Evolutionary conservation across 2,329 filamentous ascomycete species (phyloP), one percentile per base, ranked within the genome.

Genomic region (Saccharata proteae): DNA sequence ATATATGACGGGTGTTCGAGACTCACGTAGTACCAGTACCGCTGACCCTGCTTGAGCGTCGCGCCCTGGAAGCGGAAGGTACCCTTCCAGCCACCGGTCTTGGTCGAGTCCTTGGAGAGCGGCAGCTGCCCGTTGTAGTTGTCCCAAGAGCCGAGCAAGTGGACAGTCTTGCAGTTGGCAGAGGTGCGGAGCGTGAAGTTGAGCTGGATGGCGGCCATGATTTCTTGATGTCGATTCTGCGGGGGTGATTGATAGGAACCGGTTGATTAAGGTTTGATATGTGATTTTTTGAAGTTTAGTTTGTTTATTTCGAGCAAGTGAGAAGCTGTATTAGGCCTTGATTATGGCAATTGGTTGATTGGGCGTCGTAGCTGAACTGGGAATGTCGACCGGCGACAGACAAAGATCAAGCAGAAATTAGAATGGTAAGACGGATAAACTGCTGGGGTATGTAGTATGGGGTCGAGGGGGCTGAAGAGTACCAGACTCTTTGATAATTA

Each of bases 81-180:
- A 53, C 88, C 90, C 59, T 86, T 82, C 85, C 88, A 96, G 47
- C 80, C 80, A 54, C 85, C 85, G 35, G 80, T 75, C 69, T 93
- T 93, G 62, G 78, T 77, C 29, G 79, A 72, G 52, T 93, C 84
- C 67, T 85, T 86, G 63, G 85, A 84, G 48, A 96, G 80, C 35
- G 88, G 88, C 49, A 94, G 82, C 64, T 94, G 88, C 45, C 84
- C 83, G 47, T 74, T 69, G 73, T 98, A 98, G 70, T 82, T 82
- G 69, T 98, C 90, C 88, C 88, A 98, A 46, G 88, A 96, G 52
- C 88, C 88, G 63, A 96, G 80, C 46, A 98, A 72, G 58, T 96
- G 88, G 56, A 93, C 88, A 53, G 86, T 88, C 76, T 94, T 93
- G 72, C 92, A 84, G 65, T 85, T 84, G 56, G 83, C 77, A 55